Conservation (phyloP, 1,284 basidiomycete genomes). For the Ustilago lituana region DNA sequence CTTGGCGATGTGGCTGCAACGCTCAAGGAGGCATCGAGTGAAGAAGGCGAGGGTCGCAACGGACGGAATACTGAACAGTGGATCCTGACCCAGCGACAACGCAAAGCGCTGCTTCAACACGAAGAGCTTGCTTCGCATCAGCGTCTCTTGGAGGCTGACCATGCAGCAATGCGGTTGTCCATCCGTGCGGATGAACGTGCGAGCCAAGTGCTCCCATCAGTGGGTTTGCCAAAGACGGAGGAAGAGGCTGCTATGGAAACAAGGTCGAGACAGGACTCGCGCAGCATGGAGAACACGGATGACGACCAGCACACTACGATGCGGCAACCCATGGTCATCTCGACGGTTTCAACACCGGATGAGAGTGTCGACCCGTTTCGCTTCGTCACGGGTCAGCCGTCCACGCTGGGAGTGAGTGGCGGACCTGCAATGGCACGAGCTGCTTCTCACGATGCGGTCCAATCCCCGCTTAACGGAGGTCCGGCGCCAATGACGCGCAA, state of each 20-base stretch:
- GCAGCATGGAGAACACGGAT: constrained; percentile 28
- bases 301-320: constrained; percentile 13
- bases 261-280: constrained; percentile 31
- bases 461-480: not conserved
- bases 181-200: constrained; percentile 35
- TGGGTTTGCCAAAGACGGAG: not conserved
- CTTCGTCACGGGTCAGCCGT: constrained; percentile 22
- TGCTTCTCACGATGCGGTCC: constrained; percentile 14
- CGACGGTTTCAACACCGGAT: constrained; percentile 33
- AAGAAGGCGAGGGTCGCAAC: constrained; percentile 7
- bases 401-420: constrained; percentile 4
- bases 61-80: constrained; percentile 39
- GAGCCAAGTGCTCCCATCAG: constrained; percentile 6
- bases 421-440: constrained; percentile 16
- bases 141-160: constrained; percentile 16
- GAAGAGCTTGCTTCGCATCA: constrained; percentile 26
- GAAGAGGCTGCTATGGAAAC: not conserved
- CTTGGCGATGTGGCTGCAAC: constrained; percentile 12
- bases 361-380: constrained; percentile 21
- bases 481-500: constrained; percentile 32
- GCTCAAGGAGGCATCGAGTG: constrained; percentile 7
- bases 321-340: constrained; percentile 34
- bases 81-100: constrained; percentile 38
- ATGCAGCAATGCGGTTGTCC: constrained; percentile 13
- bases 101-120: constrained; percentile 30